Conservation (phyloP, 2,329 filamentous ascomycete genomes). For the Kalmusia sp. region DNA sequence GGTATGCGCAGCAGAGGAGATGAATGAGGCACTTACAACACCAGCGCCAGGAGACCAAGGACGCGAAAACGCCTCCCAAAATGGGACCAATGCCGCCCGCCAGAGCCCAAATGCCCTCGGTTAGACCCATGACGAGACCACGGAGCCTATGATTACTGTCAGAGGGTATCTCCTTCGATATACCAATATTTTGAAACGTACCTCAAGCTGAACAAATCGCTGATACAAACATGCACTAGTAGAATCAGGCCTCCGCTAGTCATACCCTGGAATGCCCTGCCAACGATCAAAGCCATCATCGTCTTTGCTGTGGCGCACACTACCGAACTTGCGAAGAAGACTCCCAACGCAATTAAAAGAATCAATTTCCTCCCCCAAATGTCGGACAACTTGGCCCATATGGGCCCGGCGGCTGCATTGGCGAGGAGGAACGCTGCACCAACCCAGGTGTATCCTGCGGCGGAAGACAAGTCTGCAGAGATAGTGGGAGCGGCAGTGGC, state of each 20-base stretch:
- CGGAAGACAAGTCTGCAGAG: conserved; percentile 67
- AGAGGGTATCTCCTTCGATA: not conserved
- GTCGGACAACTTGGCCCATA: conserved; percentile 71
- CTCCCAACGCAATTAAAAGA: conserved; percentile 57
- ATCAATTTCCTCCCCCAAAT: conserved; percentile 66
- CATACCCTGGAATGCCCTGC: conserved; percentile 67
- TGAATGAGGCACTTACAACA: conserved; percentile 45
- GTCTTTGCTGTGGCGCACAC: conserved; percentile 64
- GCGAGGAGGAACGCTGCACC: conserved; percentile 76
- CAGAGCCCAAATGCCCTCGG: conserved; percentile 62
- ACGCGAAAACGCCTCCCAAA: conserved; percentile 59
- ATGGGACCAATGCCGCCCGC: conserved; percentile 62
- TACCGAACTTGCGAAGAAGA: conserved; percentile 68
- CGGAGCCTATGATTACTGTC: conserved; percentile 42
- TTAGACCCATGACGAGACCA: conserved; percentile 59
- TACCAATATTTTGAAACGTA: conserved; percentile 8
- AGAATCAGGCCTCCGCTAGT: conserved; percentile 68
- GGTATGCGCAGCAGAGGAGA: not conserved
- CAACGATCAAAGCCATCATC: conserved; percentile 67
- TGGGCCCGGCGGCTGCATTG: conserved; percentile 69
- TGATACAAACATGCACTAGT: conserved; percentile 68
- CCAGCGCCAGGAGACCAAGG: conserved; percentile 59
- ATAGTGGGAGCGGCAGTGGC: conserved; percentile 73
- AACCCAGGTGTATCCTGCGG: conserved; percentile 78
- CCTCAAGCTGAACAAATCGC: conserved; percentile 68